Evolutionary conservation across 441 rosid species (phyloP).

Genomic region (Theobroma grandiflorum): DNA sequence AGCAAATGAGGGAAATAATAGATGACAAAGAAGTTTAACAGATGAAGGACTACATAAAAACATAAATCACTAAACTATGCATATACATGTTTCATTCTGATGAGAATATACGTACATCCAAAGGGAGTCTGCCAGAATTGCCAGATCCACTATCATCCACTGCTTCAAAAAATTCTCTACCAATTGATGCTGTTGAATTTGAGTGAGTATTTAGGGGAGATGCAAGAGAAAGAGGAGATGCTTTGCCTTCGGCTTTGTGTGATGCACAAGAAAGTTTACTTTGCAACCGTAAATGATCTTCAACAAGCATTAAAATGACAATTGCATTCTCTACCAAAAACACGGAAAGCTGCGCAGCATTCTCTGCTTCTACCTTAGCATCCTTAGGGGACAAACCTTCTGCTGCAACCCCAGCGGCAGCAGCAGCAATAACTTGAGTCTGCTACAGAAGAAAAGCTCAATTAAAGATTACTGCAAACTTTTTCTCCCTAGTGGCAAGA

Average conservation of each 20-base stretch:
- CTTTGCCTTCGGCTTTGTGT: conserved; percentile 60
- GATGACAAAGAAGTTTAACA: conserved; percentile 15
- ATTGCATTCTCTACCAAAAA: conserved; percentile 99
- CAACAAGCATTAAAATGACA: conserved; percentile 99
- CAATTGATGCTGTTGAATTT: conserved; percentile 48
- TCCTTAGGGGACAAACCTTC: conserved; percentile 93
- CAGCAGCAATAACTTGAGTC: conserved; percentile 99
- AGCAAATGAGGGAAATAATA: neutral
- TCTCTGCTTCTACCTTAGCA: conserved; percentile 92
- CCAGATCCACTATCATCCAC: conserved; percentile 68
- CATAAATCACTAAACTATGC: conserved; percentile 15
- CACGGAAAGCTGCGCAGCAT: conserved; percentile 99
- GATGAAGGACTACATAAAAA: neutral
- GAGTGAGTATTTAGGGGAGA: conserved; percentile 62
- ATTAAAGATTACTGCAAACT: conserved; percentile 35
- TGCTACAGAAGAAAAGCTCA: conserved; percentile 52
- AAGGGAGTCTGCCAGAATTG: conserved; percentile 78
- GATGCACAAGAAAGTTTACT: conserved; percentile 85
- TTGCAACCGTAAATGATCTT: conserved; percentile 98
- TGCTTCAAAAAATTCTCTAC: conserved; percentile 66
- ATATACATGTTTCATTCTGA: conserved; percentile 28
- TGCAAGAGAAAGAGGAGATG: conserved; percentile 83
- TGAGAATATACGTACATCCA: conserved; percentile 76
- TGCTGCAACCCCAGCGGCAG: conserved; percentile 99
- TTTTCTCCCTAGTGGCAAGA: conserved; percentile 19